phyloP scores from a whole-genome alignment of 1,284 basidiomycete genomes.

The Ustilago trichophora region DNA sequence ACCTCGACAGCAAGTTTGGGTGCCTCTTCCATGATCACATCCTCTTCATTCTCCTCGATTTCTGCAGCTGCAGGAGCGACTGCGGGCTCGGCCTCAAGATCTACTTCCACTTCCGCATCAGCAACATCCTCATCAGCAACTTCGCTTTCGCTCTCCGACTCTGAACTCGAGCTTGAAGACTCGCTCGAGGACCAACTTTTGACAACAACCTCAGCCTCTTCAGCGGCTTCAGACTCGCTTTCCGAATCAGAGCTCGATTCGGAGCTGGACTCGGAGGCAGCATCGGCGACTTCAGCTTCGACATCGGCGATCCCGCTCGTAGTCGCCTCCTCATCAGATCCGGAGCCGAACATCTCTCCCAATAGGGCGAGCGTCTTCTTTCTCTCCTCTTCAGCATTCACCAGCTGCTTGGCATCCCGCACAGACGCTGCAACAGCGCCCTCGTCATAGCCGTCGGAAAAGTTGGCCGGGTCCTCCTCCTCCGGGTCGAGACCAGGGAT shows the following conservation, averaged over 20 bases:
- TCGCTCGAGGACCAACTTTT: constrained; percentile 1
- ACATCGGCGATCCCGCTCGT: not conserved
- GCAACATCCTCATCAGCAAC: not conserved
- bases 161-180: not conserved
- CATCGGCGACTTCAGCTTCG: not conserved
- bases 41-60: constrained; percentile 8
- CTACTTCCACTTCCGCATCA: not conserved
- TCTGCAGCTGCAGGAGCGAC: not conserved
- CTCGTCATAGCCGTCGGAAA: constrained; percentile 63
- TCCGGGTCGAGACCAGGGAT: constrained; percentile 40
- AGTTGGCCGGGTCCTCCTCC: constrained; percentile 48
- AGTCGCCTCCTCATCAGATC: constrained; percentile 68
- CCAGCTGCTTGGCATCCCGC: constrained; percentile 5
- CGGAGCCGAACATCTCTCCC: constrained; percentile 71
- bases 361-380: constrained; percentile 42
- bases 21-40: not conserved
- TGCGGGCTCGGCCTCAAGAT: not conserved
- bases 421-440: constrained; percentile 4
- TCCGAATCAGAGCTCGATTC: constrained; percentile 11
- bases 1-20: not conserved
- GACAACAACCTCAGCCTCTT: not conserved
- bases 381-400: constrained; percentile 27
- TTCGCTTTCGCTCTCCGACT: constrained; percentile 3
- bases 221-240: constrained; percentile 1
- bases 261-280: not conserved